Evolutionary conservation across 202 grass and related monocot species (phyloP).

Genomic region (Carex arenaria): DNA sequence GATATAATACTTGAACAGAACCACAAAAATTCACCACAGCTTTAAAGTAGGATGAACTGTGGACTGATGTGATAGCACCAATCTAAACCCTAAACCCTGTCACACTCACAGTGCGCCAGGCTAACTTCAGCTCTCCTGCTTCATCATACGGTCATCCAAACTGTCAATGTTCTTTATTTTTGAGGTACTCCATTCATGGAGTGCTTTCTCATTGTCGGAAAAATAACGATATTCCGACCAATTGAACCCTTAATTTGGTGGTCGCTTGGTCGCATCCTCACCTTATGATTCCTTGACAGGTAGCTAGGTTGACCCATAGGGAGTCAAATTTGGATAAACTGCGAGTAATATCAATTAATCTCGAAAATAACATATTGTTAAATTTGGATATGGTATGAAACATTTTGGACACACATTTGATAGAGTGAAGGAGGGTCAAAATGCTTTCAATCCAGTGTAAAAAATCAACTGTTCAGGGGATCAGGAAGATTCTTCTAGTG

Average conservation of each 20-base stretch:
- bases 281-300: background rate
- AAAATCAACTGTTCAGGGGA: too few relatives aligned
- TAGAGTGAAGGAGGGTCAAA: too few relatives aligned
- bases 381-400: too few relatives aligned
- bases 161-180: background rate
- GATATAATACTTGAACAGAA: background rate
- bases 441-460: too few relatives aligned
- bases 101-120: background rate
- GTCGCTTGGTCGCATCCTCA: background rate
- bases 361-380: too few relatives aligned
- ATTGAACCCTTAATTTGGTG: background rate
- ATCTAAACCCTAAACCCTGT: background rate
- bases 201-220: background rate
- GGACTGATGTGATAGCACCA: too few relatives aligned
- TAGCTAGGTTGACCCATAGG: background rate
- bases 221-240: background rate
- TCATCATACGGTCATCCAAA: constrained; percentile 19
- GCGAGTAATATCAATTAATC: too few relatives aligned
- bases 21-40: background rate
- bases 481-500: too few relatives aligned
- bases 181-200: background rate
- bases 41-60: too few relatives aligned
- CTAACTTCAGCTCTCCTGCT: background rate
- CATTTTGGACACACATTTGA: too few relatives aligned
- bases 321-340: background rate